Conservation (phyloP, 805 yeast genomes). For the Helenozyma rhizophorensis region DNA sequence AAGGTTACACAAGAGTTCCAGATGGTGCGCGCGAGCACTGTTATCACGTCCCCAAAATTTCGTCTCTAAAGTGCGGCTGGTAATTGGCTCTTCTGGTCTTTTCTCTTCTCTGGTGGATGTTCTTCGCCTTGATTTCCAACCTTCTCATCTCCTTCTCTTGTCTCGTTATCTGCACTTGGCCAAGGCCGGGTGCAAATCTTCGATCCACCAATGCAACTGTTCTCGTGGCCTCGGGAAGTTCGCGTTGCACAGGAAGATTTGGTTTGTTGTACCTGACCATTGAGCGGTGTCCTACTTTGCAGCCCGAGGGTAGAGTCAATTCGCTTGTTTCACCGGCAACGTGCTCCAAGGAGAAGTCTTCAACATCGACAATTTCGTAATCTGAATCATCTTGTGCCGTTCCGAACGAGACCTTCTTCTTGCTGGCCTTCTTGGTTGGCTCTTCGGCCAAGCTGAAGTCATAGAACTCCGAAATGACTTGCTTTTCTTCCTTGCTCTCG, state of each 20-base stretch:
- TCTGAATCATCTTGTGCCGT: conserved; percentile 15
- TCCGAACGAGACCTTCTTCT: conserved; percentile 25
- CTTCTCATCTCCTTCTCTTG: conserved; percentile 28
- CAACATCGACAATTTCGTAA: conserved; percentile 10
- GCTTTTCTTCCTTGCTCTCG: conserved; percentile 37
- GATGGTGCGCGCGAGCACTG: too few relatives aligned
- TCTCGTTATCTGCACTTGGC: conserved; percentile 22
- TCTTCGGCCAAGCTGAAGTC: conserved; percentile 24
- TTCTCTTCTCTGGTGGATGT: conserved; percentile 20
- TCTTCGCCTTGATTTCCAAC: conserved; percentile 22
- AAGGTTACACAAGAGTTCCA: too few relatives aligned
- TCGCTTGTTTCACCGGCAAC: conserved; percentile 14
- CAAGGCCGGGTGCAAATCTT: conserved; percentile 38
- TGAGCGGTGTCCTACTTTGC: conserved; percentile 77
- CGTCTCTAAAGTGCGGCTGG: conserved; percentile 61
- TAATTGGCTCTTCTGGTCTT: conserved; percentile 26
- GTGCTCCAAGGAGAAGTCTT: conserved; percentile 11
- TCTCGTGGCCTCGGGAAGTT: conserved; percentile 60
- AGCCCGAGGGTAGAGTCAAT: conserved; percentile 70
- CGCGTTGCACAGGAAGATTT: conserved; percentile 28
- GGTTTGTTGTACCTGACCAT: conserved; percentile 70
- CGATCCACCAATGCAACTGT: conserved; percentile 77
- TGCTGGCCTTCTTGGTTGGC: conserved; percentile 10
- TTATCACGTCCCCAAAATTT: conserved; percentile 49
- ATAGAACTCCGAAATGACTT: conserved; percentile 35